Base-by-base conservation (phyloP, 2,329 filamentous ascomycete species). In the Aspergillus calidoustus region DNA sequence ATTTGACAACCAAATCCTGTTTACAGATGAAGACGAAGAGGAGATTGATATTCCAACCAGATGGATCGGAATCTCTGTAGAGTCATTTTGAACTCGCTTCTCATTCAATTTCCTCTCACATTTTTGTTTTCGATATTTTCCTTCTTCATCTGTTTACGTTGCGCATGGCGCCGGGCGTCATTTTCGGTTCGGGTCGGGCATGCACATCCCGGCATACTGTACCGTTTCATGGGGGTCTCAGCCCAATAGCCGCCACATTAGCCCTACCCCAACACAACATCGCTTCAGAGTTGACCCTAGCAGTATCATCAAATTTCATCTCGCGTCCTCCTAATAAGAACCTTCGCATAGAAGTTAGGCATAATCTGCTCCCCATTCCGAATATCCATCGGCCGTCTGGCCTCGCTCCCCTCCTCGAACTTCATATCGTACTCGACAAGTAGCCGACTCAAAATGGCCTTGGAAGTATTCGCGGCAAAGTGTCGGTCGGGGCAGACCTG, bases 381-480 rank as follows among this genome's bases (percentile, higher is more conserved):
- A 17, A 71, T 41, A 58, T 74, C 74, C 13, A 51, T 25, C 0
- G 72, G 69, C 31, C 68, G 31, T 28, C 41, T 67, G 11, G 50
- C 57, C 28, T 63, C 49, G 23, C 59, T 58, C 4, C 59, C 52
- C 4, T 65, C 60, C 43, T 67, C 64, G n/a, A 72, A 69, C 50
- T 70, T 70, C 25, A 74, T 67, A 5, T 75, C 72, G 50, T 74
- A 74, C 7, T 73, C 71, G 28, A 68, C 57, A 11, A 73, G 60
- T 25, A 75, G 59, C 13, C 68, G 69, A 28, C 72, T 72, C 31
- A 73, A 46, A 34, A 73, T 65, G 3, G 68, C 67, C 52, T 74
- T 73, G 38, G 70, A 62, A 4, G 66, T 66, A 44, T 64, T 65
- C 22, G 54, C 57, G 1, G 65, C 68, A n/a, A 72, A 68, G 50